Percentiles rank a stretch among this genome's conserved stretches.
phyloP scores from a whole-genome alignment of 2,329 filamentous ascomycete species.

The Hypoxylon sp. region DNA sequence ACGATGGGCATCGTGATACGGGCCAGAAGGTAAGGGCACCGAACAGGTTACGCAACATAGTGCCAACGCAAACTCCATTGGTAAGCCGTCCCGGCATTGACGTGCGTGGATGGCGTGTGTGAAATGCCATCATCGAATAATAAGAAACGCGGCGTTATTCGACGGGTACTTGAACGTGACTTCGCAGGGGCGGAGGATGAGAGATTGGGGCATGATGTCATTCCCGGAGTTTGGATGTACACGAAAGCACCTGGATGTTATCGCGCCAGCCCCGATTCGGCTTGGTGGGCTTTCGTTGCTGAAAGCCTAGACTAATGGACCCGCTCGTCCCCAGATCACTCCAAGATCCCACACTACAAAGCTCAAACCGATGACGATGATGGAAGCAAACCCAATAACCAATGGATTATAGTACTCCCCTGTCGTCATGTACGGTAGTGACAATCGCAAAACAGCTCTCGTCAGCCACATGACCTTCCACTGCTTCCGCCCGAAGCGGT shows the following conservation, averaged over 20 bases:
- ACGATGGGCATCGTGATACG: conserved; percentile 34
- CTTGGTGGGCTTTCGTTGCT: conserved; percentile 24
- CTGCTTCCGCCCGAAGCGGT: conserved; percentile 3
- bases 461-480: conserved; percentile 21
- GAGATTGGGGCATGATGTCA: conserved; percentile 42
- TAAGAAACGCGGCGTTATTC: conserved; percentile 14
- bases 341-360: not conserved
- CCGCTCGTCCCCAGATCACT: not conserved
- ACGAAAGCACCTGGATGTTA: not conserved
- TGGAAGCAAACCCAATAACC: conserved; percentile 6
- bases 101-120: conserved; percentile 20
- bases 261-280: conserved; percentile 26
- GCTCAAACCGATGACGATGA: conserved; percentile 31
- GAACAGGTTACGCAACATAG: conserved; percentile 8
- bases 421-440: conserved; percentile 26
- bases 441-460: conserved; percentile 4
- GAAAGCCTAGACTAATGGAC: not conserved
- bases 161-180: not conserved
- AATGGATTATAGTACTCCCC: not conserved
- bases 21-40: conserved; percentile 5
- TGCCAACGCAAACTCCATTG: conserved; percentile 10
- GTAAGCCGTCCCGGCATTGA: conserved; percentile 4
- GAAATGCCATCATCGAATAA: conserved; percentile 43
- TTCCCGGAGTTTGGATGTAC: conserved; percentile 8
- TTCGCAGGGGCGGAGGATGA: conserved; percentile 25